Conservation (phyloP, 345 rosid species). For the Corchorus capsularis region DNA sequence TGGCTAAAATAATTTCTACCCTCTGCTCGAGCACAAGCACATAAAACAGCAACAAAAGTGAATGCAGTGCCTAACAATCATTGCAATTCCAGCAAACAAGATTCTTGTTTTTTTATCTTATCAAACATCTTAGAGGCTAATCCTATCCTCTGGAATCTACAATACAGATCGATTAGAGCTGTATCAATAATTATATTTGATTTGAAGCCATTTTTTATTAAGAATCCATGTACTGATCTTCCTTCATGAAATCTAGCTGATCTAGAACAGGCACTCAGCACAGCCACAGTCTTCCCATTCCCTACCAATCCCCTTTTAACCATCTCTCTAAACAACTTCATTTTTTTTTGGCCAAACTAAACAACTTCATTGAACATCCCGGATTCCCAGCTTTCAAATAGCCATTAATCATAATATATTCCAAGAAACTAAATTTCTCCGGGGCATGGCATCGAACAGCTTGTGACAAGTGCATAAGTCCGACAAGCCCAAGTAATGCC, state of each 20-base stretch:
- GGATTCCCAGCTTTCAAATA: constrained; percentile 53
- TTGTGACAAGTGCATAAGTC: constrained; percentile 26
- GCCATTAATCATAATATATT: constrained; percentile 62
- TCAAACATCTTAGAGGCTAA: constrained; percentile 56
- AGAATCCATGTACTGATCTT: constrained; percentile 64
- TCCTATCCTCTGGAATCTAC: constrained; percentile 56
- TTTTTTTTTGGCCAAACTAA: too few relatives aligned
- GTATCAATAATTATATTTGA: constrained; percentile 43
- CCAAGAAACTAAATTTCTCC: constrained; percentile 56
- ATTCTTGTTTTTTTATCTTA: constrained; percentile 39
- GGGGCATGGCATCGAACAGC: constrained; percentile 53
- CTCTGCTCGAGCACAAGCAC: constrained; percentile 62
- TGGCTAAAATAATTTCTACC: constrained; percentile 50
- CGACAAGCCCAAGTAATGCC: background rate
- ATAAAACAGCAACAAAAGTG: constrained; percentile 54
- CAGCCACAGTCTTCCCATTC: constrained; percentile 43
- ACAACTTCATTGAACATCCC: constrained; percentile 53
- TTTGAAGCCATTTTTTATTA: constrained; percentile 34
- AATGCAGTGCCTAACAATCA: constrained; percentile 78
- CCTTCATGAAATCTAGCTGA: constrained; percentile 71
- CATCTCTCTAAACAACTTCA: constrained; percentile 74
- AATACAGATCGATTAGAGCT: constrained; percentile 66
- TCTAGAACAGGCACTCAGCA: constrained; percentile 59
- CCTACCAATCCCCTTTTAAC: constrained; percentile 37
- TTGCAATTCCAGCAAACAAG: constrained; percentile 72